Evolutionary conservation across 2,329 filamentous ascomycete species (phyloP).

Genomic region (Thelonectria blattea): DNA sequence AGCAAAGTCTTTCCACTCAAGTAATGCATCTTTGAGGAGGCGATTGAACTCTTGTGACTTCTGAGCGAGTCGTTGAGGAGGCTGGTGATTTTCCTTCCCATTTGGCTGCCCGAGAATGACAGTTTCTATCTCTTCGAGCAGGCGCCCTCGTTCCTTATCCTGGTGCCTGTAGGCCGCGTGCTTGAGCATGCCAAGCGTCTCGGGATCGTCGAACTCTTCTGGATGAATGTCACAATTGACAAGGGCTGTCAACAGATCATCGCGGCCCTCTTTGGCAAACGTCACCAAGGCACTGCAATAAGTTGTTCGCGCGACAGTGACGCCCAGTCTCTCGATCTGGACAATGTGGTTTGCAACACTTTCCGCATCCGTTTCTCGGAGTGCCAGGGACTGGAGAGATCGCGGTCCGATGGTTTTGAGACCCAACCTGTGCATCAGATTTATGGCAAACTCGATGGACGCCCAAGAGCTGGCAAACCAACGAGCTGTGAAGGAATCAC

Average conservation of each 20-base stretch:
- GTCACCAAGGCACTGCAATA: constrained; percentile 71
- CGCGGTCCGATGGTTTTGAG: constrained; percentile 75
- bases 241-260: constrained; percentile 53
- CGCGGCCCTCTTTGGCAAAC: constrained; percentile 65
- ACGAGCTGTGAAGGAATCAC: constrained; percentile 70
- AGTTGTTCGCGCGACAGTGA: constrained; percentile 65
- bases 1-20: constrained; percentile 24
- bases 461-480: constrained; percentile 79
- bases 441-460: constrained; percentile 73
- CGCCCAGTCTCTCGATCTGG: constrained; percentile 65
- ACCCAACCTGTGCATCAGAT: constrained; percentile 72
- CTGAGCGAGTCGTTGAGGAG: constrained; percentile 35
- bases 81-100: constrained; percentile 26
- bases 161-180: constrained; percentile 38
- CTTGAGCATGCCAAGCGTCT: constrained; percentile 48
- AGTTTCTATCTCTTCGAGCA: constrained; percentile 52
- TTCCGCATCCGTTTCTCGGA: constrained; percentile 63
- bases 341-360: constrained; percentile 65
- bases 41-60: neutral
- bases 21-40: neutral
- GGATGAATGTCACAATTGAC: constrained; percentile 60
- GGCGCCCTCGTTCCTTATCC: constrained; percentile 49
- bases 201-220: constrained; percentile 58
- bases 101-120: constrained; percentile 15
- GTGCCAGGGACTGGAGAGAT: constrained; percentile 77